These are phyloP conservation scores for Gelatoporia subvermispora DNA, from an alignment of 768 basidiomycete genomes.

Conservation along the genomic window DNA sequence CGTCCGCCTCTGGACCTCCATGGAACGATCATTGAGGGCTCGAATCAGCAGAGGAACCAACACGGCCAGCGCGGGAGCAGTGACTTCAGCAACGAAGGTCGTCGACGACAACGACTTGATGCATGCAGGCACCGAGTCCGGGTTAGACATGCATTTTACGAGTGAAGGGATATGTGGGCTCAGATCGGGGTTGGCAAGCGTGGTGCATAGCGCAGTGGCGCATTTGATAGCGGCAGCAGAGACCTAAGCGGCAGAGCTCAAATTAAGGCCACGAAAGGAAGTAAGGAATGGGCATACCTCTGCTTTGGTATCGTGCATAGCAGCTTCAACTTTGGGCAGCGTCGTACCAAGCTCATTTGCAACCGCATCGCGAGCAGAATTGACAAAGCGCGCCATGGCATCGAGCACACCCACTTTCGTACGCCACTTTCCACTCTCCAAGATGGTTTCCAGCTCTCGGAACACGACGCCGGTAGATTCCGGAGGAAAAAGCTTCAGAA, in stretches of 20 bases:
- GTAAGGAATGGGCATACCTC: conserved; percentile 50
- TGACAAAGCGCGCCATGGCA: conserved; percentile 71
- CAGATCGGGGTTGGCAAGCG: conserved; percentile 91
- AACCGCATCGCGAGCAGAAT: conserved; percentile 64
- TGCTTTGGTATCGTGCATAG: conserved; percentile 96
- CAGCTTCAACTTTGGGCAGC: conserved; percentile 80
- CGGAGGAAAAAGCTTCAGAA: conserved; percentile 79
- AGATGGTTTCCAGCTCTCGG: conserved; percentile 60
- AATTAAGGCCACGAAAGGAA: conserved; percentile 1
- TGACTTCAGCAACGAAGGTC: conserved; percentile 97
- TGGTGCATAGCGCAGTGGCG: conserved; percentile 82
- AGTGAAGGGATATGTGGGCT: conserved; percentile 82
- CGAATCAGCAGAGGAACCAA: conserved; percentile 88
- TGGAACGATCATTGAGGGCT: conserved; percentile 91
- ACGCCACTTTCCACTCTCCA: conserved; percentile 89
- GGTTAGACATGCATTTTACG: conserved; percentile 92
- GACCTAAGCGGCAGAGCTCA: conserved; percentile 45
- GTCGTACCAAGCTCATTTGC: conserved; percentile 79
- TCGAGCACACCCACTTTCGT: conserved; percentile 92
- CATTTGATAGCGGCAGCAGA: conserved; percentile 84
- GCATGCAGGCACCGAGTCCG: conserved; percentile 81
- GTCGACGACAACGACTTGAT: conserved; percentile 94
- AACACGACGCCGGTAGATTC: conserved; percentile 73
- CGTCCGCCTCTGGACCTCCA: conserved; percentile 92
- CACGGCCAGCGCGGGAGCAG: conserved; percentile 92